phyloP scores from a whole-genome alignment of 2,329 filamentous ascomycete species.

The Colletotrichum melonis region DNA sequence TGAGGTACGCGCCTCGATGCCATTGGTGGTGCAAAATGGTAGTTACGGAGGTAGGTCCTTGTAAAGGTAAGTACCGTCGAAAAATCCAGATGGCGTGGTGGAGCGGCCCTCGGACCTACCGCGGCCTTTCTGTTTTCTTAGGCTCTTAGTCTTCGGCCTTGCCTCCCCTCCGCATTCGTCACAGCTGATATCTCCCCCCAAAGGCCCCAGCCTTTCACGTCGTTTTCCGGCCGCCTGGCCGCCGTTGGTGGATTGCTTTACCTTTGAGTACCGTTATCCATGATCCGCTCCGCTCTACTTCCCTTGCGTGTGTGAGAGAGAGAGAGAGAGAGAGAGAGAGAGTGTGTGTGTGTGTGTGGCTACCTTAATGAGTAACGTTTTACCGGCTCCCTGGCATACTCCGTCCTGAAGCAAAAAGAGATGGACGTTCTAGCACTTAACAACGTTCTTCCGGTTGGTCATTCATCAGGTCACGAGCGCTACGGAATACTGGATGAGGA shows the following conservation, averaged over 20 bases:
- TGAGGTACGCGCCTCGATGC: too few species aligned
- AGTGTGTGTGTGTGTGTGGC: neutral
- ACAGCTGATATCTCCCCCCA: neutral
- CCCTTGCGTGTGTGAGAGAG: neutral
- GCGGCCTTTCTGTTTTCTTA: conserved; percentile 17
- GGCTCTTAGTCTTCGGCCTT: neutral
- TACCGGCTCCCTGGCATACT: too few species aligned
- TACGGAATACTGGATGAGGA: neutral
- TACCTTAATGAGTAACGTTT: neutral
- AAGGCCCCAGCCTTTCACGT: neutral
- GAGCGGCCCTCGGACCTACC: conserved; percentile 22
- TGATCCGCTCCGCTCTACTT: neutral
- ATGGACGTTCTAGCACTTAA: too few species aligned
- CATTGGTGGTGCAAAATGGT: too few species aligned
- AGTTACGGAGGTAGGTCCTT: too few species aligned
- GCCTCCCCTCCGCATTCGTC: neutral
- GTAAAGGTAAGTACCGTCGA: too few species aligned
- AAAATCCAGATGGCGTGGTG: neutral
- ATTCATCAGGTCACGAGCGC: neutral
- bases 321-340: too few species aligned
- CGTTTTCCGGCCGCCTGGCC: neutral
- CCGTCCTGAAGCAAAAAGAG: too few species aligned
- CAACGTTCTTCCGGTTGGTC: neutral
- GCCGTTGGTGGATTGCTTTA: neutral
- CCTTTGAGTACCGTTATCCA: neutral